Evolutionary conservation across 192 early-diverging fungal genomes (phyloP), one percentile per base, ranked within the genome.

Genomic region (Pilobolus umbonatus): DNA sequence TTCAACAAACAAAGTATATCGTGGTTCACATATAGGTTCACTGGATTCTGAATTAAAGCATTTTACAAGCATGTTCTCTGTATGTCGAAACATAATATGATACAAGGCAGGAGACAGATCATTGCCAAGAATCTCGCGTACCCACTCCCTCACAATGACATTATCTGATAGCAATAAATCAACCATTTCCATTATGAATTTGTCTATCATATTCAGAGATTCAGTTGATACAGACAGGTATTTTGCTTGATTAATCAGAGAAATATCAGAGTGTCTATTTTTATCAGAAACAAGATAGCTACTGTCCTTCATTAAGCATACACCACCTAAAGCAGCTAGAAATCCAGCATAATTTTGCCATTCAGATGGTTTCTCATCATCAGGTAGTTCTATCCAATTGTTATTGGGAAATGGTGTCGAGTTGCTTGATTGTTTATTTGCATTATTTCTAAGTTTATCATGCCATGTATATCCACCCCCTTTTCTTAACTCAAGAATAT

Each of bases 341-440:
- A 92, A 94, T 3, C 88, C 88, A 3, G 88, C 87, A 65, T 89
- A 90, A 63, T 91, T 88, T 51, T 81, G 76, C 87, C 92, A 90
- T 36, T 90, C 87, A 6, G 77, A 71, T n/a, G 64, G 64, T 26
- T 61, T 73, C 4, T 77, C 62, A 39, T 73, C 76, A 21, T 71
- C 52, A 32, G 53, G 32, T n/a, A 21, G 25, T 3, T 59, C 57
- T 8, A 49, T 12, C 2, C 57, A 45, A 47, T 8, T 48, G 3
- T 26, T 11, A 26, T 25, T 31, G n/a, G 50, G 25, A 65, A 31
- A 36, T 63, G 21, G 24, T 47, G 12, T 14, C 1, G 21, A 21
- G 25, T 4, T 21, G 8, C 29, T 25, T 25, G 25, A 17, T 54
- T 54, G 52, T 24, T 35, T 31, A 15, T 31, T 25, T 4, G 52